Conservation (phyloP, 1,139 yeast species). For the Debaryomycetaceae sp. region DNA sequence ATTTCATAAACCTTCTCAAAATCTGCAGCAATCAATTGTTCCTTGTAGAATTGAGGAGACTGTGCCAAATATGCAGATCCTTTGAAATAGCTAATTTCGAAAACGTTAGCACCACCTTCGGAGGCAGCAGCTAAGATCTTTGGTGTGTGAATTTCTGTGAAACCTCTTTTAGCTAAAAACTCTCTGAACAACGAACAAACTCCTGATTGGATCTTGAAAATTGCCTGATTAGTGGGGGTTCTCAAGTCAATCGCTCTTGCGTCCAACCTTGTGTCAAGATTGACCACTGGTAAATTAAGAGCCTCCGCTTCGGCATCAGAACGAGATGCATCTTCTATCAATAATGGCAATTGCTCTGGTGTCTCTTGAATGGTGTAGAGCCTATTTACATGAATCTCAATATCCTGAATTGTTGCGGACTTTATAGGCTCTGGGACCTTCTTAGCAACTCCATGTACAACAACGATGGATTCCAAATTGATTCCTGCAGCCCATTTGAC, state of each 20-base stretch:
- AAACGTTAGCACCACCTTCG: slow-evolving; percentile 97
- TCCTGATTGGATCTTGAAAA: slow-evolving; percentile 89
- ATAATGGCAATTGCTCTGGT: slow-evolving; percentile 88
- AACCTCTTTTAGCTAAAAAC: slow-evolving; percentile 63
- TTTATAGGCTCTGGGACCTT: slow-evolving; percentile 86
- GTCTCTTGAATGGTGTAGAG: slow-evolving; percentile 80
- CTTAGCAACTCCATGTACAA: slow-evolving; percentile 80
- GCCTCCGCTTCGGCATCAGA: slow-evolving; percentile 94
- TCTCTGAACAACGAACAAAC: slow-evolving; percentile 88
- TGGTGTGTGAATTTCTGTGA: slow-evolving; percentile 93
- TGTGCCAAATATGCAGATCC: slow-evolving; percentile 92
- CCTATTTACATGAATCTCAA: slow-evolving; percentile 75
- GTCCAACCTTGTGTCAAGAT: slow-evolving; percentile 93
- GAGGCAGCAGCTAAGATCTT: slow-evolving; percentile 92
- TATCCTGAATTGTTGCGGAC: slow-evolving; percentile 88
- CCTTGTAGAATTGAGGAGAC: slow-evolving; percentile 97
- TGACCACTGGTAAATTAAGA: slow-evolving; percentile 87
- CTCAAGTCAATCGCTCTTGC: slow-evolving; percentile 93
- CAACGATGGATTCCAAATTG: slow-evolving; percentile 84
- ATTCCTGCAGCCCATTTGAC: slow-evolving; percentile 92
- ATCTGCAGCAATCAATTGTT: slow-evolving; percentile 96
- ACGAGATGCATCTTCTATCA: slow-evolving; percentile 94
- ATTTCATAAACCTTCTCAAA: slow-evolving; percentile 94
- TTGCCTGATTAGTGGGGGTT: slow-evolving; percentile 96
- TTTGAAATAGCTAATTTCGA: slow-evolving; percentile 89